Base-by-base conservation (phyloP, 1,284 basidiomycete species). In the Flammula alnicola region DNA sequence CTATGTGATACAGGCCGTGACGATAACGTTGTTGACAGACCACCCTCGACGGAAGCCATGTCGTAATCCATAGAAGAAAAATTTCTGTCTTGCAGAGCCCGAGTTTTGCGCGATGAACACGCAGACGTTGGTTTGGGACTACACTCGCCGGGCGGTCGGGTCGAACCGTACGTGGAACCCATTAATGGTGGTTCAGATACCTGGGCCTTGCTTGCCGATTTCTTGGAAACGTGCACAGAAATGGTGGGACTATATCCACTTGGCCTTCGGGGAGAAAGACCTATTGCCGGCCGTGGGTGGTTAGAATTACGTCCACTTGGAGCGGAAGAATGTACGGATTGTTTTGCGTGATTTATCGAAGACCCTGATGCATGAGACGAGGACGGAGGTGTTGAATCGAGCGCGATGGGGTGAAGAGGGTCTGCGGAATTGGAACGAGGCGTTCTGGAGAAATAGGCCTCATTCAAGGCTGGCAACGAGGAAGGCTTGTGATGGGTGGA, bases 111-210 rank as follows among this genome's bases (percentile, higher is more conserved):
- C 26, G 26, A 36, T 17, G 39, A 46, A 32, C 32, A 26, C 46
- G 38, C 44, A 26, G 43, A 47, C 36, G n/a, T n/a, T n/a, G n/a
- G n/a, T n/a, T 22, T 47, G 43, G 42, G 47, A 29, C 39, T 55
- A 25, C 20, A 41, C 27, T 47, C 48, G 25, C 55, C 54, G 43
- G 51, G 49, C 19, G 49, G 51, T 43, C 47, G 49, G 19, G 45
- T 51, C 20, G 52, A 40, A 47, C 48, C 46, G 44, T 54, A 52
- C 29, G 36, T 43, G 22, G 39, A 27, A n/a, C 25, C 19, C 22
- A 47, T 26, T 31, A 40, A 30, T 36, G 31, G 43, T 29, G 41
- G 45, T 51, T 29, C 44, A 27, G 35, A 30, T 17, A 22, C 17
- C 29, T 39, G 37, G 32, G 30, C 35, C 25, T 23, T 14, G n/a